A percentile compares a stretch with the other conserved stretches of the same genome.
phyloP scores from a whole-genome alignment of 2,329 filamentous ascomycete species.

The Pseudopithomyces maydicus region DNA sequence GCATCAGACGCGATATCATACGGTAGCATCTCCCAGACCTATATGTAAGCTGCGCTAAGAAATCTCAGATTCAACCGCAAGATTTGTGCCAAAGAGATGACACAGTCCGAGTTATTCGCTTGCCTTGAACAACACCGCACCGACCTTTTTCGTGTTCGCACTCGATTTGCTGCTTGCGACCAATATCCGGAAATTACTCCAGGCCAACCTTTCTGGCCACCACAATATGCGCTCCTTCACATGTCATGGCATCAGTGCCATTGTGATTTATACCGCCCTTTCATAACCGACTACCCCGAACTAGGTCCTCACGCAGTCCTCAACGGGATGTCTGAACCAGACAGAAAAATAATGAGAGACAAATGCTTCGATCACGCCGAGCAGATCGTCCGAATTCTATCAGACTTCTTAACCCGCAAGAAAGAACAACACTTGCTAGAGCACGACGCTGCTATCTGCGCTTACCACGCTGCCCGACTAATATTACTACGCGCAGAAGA shows the following conservation, averaged over 20 bases:
- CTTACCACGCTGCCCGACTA: neutral
- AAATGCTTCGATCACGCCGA: neutral
- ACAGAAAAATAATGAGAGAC: conserved; percentile 1
- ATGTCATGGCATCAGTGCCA: conserved; percentile 2
- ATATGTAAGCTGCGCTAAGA: neutral
- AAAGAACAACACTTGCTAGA: neutral
- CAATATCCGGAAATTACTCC: neutral
- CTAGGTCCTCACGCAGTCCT: neutral
- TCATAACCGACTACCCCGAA: neutral
- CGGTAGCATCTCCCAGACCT: neutral
- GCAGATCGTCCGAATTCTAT: neutral
- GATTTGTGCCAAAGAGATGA: conserved; percentile 1
- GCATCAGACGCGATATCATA: neutral
- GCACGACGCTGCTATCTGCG: neutral
- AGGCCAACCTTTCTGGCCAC: neutral
- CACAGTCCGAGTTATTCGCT: neutral
- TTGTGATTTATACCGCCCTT: neutral
- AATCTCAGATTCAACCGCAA: neutral
- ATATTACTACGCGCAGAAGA: neutral
- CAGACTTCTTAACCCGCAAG: neutral
- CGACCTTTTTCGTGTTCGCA: neutral
- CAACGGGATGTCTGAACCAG: conserved; percentile 1
- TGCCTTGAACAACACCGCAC: neutral
- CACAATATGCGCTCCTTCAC: conserved; percentile 1
- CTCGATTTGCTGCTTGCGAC: neutral